Evolutionary conservation across 1,284 basidiomycete species (phyloP).

Genomic region (Puccinia coronata): DNA sequence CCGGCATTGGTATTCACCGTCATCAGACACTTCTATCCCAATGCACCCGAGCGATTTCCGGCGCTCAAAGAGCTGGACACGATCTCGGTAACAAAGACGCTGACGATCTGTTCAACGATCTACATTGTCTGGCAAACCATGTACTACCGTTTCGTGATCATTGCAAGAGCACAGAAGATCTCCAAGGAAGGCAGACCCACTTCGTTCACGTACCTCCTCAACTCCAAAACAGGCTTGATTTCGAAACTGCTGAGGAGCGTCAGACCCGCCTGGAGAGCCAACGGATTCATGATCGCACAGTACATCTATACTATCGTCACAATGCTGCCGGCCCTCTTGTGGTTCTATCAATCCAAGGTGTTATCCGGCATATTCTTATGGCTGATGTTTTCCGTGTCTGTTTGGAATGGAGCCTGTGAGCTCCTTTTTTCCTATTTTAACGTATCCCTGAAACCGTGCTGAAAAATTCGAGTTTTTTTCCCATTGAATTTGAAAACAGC

Average conservation of each 20-base stretch:
- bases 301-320: conserved; percentile 56
- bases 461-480: conserved; percentile 10
- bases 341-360: conserved; percentile 55
- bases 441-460: not conserved
- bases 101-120: conserved; percentile 48
- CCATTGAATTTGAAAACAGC: not conserved
- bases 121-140: conserved; percentile 55
- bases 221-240: conserved; percentile 54
- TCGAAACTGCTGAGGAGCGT: not conserved
- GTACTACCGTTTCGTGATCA: conserved; percentile 56
- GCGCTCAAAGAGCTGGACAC: conserved; percentile 33
- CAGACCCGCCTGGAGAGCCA: conserved; percentile 28
- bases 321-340: conserved; percentile 54
- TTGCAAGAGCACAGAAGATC: conserved; percentile 56
- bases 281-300: conserved; percentile 6
- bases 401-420: conserved; percentile 56
- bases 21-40: conserved; percentile 49
- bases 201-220: conserved; percentile 56
- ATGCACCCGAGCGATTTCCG: conserved; percentile 34
- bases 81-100: conserved; percentile 12
- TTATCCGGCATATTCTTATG: conserved; percentile 54
- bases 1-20: conserved; percentile 49
- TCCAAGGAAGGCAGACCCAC: conserved; percentile 56
- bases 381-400: conserved; percentile 54
- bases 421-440: conserved; percentile 41